Evolutionary conservation across 2,329 filamentous ascomycete species (phyloP).

Genomic region (Verticillium klebahnii): DNA sequence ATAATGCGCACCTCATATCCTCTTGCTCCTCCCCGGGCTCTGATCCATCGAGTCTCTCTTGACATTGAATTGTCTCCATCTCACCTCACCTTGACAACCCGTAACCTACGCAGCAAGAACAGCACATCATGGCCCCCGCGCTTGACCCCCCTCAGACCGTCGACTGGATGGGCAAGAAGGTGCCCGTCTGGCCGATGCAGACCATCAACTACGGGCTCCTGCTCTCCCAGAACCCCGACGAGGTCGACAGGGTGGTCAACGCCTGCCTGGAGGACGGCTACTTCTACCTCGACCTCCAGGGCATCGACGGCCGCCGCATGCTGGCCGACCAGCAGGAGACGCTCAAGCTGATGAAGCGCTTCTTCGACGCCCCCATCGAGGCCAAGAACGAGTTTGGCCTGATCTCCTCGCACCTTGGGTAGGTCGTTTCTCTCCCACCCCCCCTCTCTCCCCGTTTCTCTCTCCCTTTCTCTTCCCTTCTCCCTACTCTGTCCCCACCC

Average conservation of each 20-base stretch:
- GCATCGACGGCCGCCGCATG: conserved; percentile 48
- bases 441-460: neutral
- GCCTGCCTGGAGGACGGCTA: conserved; percentile 47
- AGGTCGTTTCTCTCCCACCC: conserved; percentile 10
- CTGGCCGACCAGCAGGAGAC: conserved; percentile 48
- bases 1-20: neutral
- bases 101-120: neutral
- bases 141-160: conserved; percentile 37
- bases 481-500: no score
- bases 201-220: conserved; percentile 47
- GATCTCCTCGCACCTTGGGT: conserved; percentile 48
- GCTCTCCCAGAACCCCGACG: conserved; percentile 48
- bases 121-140: conserved; percentile 29
- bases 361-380: conserved; percentile 48
- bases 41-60: no score
- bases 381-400: conserved; percentile 53
- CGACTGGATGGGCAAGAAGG: conserved; percentile 43
- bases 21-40: neutral
- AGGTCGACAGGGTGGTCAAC: conserved; percentile 45
- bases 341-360: conserved; percentile 50
- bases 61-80: neutral
- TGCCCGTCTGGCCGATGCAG: conserved; percentile 47
- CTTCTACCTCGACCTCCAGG: conserved; percentile 51
- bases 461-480: no score
- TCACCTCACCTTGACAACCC: neutral